These are phyloP conservation scores for Jatropha curcas DNA, from an alignment of 345 rosid genomes.

Conservation along the genomic window DNA sequence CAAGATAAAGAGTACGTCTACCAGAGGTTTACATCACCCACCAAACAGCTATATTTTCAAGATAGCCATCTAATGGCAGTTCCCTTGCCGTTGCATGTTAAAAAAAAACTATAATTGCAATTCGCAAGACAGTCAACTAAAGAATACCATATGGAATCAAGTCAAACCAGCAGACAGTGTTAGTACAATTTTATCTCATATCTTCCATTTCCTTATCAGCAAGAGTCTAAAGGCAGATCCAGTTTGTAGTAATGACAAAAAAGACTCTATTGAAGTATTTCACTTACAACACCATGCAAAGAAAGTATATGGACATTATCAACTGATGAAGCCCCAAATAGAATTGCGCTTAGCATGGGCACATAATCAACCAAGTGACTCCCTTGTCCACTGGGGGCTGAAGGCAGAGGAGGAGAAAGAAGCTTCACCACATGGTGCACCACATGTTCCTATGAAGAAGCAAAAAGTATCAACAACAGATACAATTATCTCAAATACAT, in stretches of 20 bases:
- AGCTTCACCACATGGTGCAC: conserved; percentile 59
- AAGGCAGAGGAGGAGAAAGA: conserved; percentile 58
- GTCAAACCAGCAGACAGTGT: not conserved
- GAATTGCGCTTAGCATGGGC: conserved; percentile 56
- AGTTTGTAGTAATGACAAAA: not conserved
- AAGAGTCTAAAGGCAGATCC: conserved; percentile 12
- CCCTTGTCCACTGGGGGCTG: conserved; percentile 35
- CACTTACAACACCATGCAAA: conserved; percentile 66
- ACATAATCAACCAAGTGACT: conserved; percentile 49
- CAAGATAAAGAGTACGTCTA: not conserved
- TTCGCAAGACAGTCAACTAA: not conserved
- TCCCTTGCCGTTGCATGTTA: too few species aligned
- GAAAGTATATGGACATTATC: conserved; percentile 63
- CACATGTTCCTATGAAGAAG: conserved; percentile 53
- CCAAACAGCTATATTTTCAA: conserved; percentile 9
- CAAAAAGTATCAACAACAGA: conserved; percentile 4
- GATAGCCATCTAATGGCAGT: not conserved
- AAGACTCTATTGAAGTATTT: not conserved
- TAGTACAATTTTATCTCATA: too few species aligned
- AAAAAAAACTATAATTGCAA: not conserved
- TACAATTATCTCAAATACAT: not conserved
- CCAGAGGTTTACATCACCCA: not conserved
- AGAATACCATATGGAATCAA: conserved; percentile 8
- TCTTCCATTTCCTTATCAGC: too few species aligned
- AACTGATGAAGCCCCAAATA: conserved; percentile 49